Conservation (phyloP, 2,329 filamentous ascomycete species). For the Bertia moriformis region DNA sequence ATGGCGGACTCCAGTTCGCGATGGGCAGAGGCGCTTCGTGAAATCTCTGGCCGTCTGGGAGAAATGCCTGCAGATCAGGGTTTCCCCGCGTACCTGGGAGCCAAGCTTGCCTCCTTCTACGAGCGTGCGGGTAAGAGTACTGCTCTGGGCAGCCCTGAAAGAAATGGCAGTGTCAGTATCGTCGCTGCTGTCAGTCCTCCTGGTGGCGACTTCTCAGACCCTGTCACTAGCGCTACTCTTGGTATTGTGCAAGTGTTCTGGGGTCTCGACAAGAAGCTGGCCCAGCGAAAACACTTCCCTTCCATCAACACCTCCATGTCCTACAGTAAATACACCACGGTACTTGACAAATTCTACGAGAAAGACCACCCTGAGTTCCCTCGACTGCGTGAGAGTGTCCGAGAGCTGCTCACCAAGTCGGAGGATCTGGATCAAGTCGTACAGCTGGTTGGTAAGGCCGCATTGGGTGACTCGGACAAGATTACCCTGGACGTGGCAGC, state of each 20-base stretch:
- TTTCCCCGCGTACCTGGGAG: slow-evolving; percentile 93
- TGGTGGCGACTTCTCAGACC: slow-evolving; percentile 97
- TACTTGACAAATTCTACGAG: slow-evolving; percentile 86
- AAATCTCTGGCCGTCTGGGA: slow-evolving; percentile 93
- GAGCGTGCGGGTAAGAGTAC: slow-evolving; percentile 85
- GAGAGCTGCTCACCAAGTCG: slow-evolving; percentile 81
- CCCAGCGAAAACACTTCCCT: slow-evolving; percentile 97
- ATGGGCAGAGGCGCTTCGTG: slow-evolving; percentile 96
- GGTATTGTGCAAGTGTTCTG: slow-evolving; percentile 99
- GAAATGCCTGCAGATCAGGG: slow-evolving; percentile 99
- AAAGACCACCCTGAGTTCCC: slow-evolving; percentile 91
- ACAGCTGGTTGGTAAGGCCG: slow-evolving; percentile 93
- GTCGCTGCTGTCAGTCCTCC: slow-evolving; percentile 94
- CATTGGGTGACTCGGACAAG: slow-evolving; percentile 91
- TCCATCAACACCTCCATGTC: slow-evolving; percentile 90
- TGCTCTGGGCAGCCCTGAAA: slow-evolving; percentile 75
- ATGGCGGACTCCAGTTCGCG: slow-evolving; percentile 98
- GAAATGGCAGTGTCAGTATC: slow-evolving; percentile 87
- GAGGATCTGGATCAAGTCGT: slow-evolving; percentile 98
- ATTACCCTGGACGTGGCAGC: slow-evolving; percentile 91
- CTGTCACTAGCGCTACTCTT: slow-evolving; percentile 83
- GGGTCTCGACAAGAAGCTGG: slow-evolving; percentile 99
- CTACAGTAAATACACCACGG: slow-evolving; percentile 88
- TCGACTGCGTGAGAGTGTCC: slow-evolving; percentile 78
- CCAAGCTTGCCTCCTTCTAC: slow-evolving; percentile 97